Percentiles rank a stretch among this genome's conserved stretches.
Conservation (phyloP, 1,284 basidiomycete species). For the Microbotryum lychnidis-dioicae region DNA sequence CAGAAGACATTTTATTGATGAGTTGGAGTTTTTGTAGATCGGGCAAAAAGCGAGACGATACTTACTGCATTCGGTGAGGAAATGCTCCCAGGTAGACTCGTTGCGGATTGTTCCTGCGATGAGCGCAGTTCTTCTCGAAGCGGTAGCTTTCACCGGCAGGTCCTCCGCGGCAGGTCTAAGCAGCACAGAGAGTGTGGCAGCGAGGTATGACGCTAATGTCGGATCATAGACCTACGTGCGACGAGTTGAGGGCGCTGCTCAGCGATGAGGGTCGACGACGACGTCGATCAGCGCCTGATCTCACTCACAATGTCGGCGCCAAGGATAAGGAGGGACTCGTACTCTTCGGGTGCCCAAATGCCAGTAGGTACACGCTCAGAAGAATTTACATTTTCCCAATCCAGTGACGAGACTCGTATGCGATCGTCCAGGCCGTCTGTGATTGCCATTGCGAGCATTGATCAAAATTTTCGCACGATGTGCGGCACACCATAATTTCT, state of each 20-base stretch:
- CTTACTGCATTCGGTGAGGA: slow-evolving; percentile 17
- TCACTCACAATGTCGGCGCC: slow-evolving; percentile 28
- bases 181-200: slow-evolving; percentile 9
- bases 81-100: slow-evolving; percentile 19
- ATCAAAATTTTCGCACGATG: neutral
- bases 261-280: neutral
- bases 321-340: slow-evolving; percentile 8
- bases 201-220: slow-evolving; percentile 3
- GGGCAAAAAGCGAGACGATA: neutral
- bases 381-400: slow-evolving; percentile 15
- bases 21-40: too few relatives aligned
- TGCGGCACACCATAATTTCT: neutral
- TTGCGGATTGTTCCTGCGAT: slow-evolving; percentile 27
- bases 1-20: neutral
- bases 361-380: slow-evolving; percentile 1
- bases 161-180: neutral
- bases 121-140: slow-evolving; percentile 4
- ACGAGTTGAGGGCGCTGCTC: neutral
- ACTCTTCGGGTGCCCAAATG: neutral
- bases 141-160: too few relatives aligned
- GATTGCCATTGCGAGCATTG: neutral
- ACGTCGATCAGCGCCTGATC: neutral
- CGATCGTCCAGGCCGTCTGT: slow-evolving; percentile 5
- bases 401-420: neutral
- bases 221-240: slow-evolving; percentile 27